These are phyloP conservation scores for Warburgia ugandensis DNA, from an alignment of 164 flowering plant species.

Conservation along the genomic window DNA sequence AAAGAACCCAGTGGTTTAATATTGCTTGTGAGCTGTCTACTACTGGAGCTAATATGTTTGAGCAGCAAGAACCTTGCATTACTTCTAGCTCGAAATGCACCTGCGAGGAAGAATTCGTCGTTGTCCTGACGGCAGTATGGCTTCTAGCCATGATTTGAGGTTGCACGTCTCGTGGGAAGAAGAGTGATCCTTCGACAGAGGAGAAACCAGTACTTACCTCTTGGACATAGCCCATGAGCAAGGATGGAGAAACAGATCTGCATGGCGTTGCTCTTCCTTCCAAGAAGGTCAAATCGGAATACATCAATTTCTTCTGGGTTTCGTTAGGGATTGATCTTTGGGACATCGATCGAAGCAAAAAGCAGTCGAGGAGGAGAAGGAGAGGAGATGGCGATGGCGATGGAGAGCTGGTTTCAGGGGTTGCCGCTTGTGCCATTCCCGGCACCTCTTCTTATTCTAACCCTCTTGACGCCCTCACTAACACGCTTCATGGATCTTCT, in stretches of 20 bases:
- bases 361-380: not conserved
- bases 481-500: slow-evolving; percentile 71
- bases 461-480: slow-evolving; percentile 77
- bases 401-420: slow-evolving; percentile 84
- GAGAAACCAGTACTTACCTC: not conserved
- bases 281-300: not conserved
- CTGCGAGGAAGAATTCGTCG: slow-evolving; percentile 5
- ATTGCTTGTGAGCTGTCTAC: slow-evolving; percentile 2
- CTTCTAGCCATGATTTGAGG: not conserved
- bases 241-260: not conserved
- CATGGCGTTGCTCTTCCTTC: not conserved
- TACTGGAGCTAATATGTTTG: slow-evolving; percentile 4
- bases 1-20: not conserved
- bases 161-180: not conserved
- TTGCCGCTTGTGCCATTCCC: slow-evolving; percentile 76
- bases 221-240: not conserved
- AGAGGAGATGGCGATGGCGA: slow-evolving; percentile 73
- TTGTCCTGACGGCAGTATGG: not conserved
- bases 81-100: not conserved
- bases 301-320: too few species aligned
- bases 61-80: slow-evolving; percentile 3
- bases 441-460: slow-evolving; percentile 72
- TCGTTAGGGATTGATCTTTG: too few species aligned
- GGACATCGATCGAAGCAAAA: not conserved
- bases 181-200: not conserved